A percentile compares a stretch with the other conserved stretches of the same genome.
Evolutionary conservation across 345 rosid species (phyloP).

Genomic region (Gossypium stocksii): DNA sequence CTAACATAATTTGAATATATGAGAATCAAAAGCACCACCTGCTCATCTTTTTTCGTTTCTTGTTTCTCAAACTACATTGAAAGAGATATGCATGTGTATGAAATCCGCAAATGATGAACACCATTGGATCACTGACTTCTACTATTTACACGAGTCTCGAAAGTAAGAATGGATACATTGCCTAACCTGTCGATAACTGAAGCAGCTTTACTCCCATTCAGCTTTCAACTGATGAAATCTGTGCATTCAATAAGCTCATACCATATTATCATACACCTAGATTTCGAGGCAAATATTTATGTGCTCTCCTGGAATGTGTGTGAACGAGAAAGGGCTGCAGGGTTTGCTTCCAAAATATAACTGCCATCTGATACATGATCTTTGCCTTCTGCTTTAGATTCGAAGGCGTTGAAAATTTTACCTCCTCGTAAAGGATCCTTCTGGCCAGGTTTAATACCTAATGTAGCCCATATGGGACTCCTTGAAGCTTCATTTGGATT

Average conservation of each 20-base stretch:
- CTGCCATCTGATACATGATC: slow-evolving; percentile 25
- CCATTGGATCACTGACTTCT: slow-evolving; percentile 19
- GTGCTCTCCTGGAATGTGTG: slow-evolving; percentile 57
- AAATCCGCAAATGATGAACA: slow-evolving; percentile 15
- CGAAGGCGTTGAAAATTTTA: slow-evolving; percentile 29
- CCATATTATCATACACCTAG: too few relatives aligned
- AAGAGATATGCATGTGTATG: slow-evolving; percentile 6
- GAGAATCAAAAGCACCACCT: not conserved
- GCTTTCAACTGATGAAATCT: not conserved
- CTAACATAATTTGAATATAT: not conserved
- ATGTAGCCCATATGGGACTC: slow-evolving; percentile 44
- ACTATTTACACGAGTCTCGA: slow-evolving; percentile 30
- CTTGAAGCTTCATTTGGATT: slow-evolving; percentile 41
- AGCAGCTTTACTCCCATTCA: slow-evolving; percentile 11
- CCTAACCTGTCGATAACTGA: not conserved
- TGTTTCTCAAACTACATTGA: slow-evolving; percentile 17
- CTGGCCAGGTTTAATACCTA: slow-evolving; percentile 34
- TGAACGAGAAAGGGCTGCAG: slow-evolving; percentile 62
- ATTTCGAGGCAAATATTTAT: slow-evolving; percentile 7
- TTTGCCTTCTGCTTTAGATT: slow-evolving; percentile 29
- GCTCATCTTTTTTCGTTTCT: slow-evolving; percentile 11
- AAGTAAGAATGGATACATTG: not conserved
- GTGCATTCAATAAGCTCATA: too few relatives aligned
- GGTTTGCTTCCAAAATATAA: slow-evolving; percentile 53
- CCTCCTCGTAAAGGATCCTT: slow-evolving; percentile 28